Evolutionary conservation across 805 yeast genomes (phyloP), one percentile per base, ranked within the genome.

Genomic region (Cyberlindnera japonica): DNA sequence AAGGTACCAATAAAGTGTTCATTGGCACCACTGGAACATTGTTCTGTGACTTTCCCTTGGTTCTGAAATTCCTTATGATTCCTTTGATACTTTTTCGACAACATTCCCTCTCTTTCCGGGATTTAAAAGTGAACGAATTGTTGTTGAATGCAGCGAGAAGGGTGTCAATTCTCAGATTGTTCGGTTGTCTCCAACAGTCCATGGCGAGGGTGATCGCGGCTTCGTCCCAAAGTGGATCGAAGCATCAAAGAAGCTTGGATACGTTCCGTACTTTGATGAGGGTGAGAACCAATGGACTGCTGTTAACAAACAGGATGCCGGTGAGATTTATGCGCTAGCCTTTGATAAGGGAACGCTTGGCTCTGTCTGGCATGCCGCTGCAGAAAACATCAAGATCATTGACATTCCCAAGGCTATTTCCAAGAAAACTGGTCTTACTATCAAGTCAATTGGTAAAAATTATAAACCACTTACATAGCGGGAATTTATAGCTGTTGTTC

Each of bases 161-260:
- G 62, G 63, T 14, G 59, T 67, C 5, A 53, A 51, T 20, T 43
- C 54, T 4, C 33, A 40, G 33, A 4, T 44, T 15, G 43, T 67
- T 1, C 54, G 67, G 46, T 45, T 67, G 21, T 47, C 68, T n/a
- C 64, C 67, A 23, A 49, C 60, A 5, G 65, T 61, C n/a, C 71
- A 67, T 45, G 72, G 63, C 17, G 50, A 45, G n/a, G 52, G 48
- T 1, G 65, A 60, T 31, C 33, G 43, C 5, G 65, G 51, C 2
- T 64, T 65, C 33, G 32, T 58, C 16, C 41, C 57, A 2, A 9
- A 16, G 6, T 36, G 57, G 12, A 34, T 48, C 5, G 57, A 55
- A 2, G 46, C 62, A 33, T 57, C 72, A n/a, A 51, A 65, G 41
- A 48, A 63, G 37, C 34, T 46, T 7, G 64, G 64, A 2, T 53